Evolutionary conservation across 163 green algal species (phyloP), one percentile per base, ranked within the genome.

Genomic region (Chlorella variabilis): DNA sequence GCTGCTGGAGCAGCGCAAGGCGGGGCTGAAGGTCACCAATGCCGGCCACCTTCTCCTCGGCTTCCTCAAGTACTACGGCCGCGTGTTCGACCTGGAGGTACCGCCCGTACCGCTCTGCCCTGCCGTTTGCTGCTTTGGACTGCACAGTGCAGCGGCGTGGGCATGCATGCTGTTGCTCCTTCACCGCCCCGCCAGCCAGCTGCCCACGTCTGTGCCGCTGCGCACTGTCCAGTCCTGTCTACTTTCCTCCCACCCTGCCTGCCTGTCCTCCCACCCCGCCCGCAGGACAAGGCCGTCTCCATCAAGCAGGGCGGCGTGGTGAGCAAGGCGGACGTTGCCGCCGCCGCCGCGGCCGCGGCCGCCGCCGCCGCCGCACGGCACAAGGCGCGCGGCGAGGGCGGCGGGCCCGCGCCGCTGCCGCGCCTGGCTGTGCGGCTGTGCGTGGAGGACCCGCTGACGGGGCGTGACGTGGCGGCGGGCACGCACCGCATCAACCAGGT

Each of bases 1-100:
- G 58, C 74, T 80, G 27, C 77, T 51, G 77, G 77, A 83, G 51
- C 77, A 83, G 65, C 63, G 48, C 11, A 83, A 83, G 49, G 77
- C 77, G 11, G 18, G 13, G 65, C 66, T 74, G 21, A 18, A 5
- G 36, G 66, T 71, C 27, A n/a, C 20, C 77, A 62, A 69, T 65
- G 48, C 49, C 31, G 77, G 65, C 42, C 77, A 83, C 65, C 48
- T 83, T 27, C 77, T 83, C 34, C 65, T 77, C 21, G 77, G 77
- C 25, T 83, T 83, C 27, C 77, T 83, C 34, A 69, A 77, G 65
- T 83, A 77, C 38, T 83, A 62, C 51, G 77, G 77, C 36, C 63
- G 77, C 34, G 65, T 83, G 15, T 83, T 83, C n/a, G 65, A 83
- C 45, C 75, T 75, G 18, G 39, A 71, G 75, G 58, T 69, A 29